Conservation (phyloP, 2,329 filamentous ascomycete species). For the Alternaria ventricosa region DNA sequence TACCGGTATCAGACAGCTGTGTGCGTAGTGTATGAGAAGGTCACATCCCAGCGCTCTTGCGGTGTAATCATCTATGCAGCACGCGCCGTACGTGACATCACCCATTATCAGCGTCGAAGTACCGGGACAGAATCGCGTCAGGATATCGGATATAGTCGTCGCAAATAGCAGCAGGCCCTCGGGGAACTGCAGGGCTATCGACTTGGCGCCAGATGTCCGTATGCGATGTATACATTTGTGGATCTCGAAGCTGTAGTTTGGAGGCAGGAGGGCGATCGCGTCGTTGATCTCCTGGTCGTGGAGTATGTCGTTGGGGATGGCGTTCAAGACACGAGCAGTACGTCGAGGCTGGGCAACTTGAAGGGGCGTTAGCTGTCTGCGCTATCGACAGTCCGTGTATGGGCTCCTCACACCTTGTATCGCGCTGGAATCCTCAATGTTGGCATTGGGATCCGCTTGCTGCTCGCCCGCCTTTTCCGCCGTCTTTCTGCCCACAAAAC, state of each 20-base stretch:
- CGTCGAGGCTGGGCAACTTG: constrained; percentile 74
- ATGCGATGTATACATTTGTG: constrained; percentile 98
- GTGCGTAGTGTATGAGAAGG: constrained; percentile 93
- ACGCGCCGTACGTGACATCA: constrained; percentile 97
- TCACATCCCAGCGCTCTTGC: constrained; percentile 93
- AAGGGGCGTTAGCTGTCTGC: constrained; percentile 11
- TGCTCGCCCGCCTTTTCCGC: constrained; percentile 64
- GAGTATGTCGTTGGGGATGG: constrained; percentile 85
- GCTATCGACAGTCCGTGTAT: background rate
- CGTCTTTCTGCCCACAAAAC: constrained; percentile 86
- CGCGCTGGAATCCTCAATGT: constrained; percentile 67
- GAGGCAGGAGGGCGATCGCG: constrained; percentile 83
- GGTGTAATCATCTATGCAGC: constrained; percentile 98
- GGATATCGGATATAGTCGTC: constrained; percentile 95
- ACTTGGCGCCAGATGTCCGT: constrained; percentile 76
- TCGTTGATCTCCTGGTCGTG: constrained; percentile 85
- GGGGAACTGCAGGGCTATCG: constrained; percentile 94
- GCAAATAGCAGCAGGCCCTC: constrained; percentile 95
- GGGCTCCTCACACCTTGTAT: constrained; percentile 67
- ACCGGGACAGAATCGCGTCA: constrained; percentile 91
- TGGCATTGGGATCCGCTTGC: constrained; percentile 47
- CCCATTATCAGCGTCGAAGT: constrained; percentile 98
- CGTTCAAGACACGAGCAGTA: constrained; percentile 82
- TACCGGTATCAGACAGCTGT: constrained; percentile 94
- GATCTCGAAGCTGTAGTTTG: constrained; percentile 99